These are phyloP conservation scores for Mortierella sp. DNA, from an alignment of 371 early-diverging fungal species.

Conservation along the genomic window DNA sequence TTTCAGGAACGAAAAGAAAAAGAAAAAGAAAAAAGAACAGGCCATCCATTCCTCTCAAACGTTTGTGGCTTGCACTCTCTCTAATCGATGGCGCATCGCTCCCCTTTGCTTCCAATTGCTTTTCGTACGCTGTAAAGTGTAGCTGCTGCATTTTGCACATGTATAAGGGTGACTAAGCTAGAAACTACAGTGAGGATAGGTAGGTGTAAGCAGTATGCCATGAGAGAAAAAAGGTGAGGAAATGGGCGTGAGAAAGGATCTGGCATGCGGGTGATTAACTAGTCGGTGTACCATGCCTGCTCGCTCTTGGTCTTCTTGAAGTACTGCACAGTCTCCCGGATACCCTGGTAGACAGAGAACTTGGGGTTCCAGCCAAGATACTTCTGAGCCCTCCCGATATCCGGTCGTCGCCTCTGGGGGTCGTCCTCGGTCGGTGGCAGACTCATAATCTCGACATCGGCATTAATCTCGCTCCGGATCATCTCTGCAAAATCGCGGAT, in stretches of 20 bases:
- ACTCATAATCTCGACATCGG: slow-evolving; percentile 73
- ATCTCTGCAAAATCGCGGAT: slow-evolving; percentile 86
- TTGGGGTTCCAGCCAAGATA: slow-evolving; percentile 83
- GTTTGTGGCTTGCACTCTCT: neutral
- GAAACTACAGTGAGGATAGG: neutral
- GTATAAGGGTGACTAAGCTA: neutral
- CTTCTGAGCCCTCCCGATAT: slow-evolving; percentile 79
- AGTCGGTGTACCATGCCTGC: slow-evolving; percentile 29
- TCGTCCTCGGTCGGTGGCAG: slow-evolving; percentile 84
- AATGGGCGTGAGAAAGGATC: neutral
- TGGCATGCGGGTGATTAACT: neutral
- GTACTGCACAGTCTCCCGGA: slow-evolving; percentile 90
- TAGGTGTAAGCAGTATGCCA: neutral
- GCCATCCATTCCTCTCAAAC: neutral
- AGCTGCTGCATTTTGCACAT: neutral
- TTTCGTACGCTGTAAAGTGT: neutral
- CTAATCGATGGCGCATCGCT: no score
- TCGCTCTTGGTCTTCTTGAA: slow-evolving; percentile 62
- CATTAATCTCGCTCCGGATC: slow-evolving; percentile 77
- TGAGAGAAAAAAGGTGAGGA: neutral
- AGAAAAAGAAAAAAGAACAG: neutral
- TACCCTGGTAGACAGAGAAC: slow-evolving; percentile 83
- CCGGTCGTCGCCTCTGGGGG: slow-evolving; percentile 86
- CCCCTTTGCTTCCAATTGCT: no score
- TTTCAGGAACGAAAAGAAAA: neutral